Evolutionary conservation across 2,329 filamentous ascomycete genomes (phyloP).

Genomic region (Domatiomyces globalis): DNA sequence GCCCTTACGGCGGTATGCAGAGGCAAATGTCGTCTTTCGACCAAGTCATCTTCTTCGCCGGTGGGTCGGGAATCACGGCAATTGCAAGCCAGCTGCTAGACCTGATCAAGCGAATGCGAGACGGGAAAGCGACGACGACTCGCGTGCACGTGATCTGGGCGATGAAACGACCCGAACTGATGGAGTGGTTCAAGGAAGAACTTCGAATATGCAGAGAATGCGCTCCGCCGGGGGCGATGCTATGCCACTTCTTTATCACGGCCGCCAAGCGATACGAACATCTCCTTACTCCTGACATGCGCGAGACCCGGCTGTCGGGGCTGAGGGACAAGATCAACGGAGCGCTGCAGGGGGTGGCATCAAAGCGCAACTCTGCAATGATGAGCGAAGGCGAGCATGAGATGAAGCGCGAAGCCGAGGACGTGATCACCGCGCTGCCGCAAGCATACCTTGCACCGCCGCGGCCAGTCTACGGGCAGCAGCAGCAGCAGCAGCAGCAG

Average conservation of each 20-base stretch:
- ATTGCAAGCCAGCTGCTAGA: conserved; percentile 82
- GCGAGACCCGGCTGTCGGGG: conserved; percentile 36
- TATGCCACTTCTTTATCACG: conserved; percentile 91
- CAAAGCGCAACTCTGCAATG: conserved; percentile 70
- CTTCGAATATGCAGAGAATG: conserved; percentile 80
- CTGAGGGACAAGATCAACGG: conserved; percentile 80
- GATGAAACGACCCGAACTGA: conserved; percentile 74
- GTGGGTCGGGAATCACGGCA: conserved; percentile 87
- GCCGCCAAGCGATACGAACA: conserved; percentile 46
- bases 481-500: conserved; percentile 1
- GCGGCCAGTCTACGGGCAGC: conserved; percentile 7
- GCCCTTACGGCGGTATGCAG: conserved; percentile 89
- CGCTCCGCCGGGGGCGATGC: conserved; percentile 74
- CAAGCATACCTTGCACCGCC: conserved; percentile 28
- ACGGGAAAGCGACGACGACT: conserved; percentile 83
- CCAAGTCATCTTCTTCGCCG: conserved; percentile 81
- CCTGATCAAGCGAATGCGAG: conserved; percentile 91
- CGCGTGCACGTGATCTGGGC: conserved; percentile 90
- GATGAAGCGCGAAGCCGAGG: conserved; percentile 55
- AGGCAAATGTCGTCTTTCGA: conserved; percentile 83
- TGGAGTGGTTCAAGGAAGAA: conserved; percentile 97
- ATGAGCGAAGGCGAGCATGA: conserved; percentile 66
- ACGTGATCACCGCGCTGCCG: conserved; percentile 69
- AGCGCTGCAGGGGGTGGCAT: conserved; percentile 72
- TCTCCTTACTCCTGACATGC: conserved; percentile 16